Evolutionary conservation across 2,329 filamentous ascomycete species (phyloP).

Genomic region (Aspergillus persii): DNA sequence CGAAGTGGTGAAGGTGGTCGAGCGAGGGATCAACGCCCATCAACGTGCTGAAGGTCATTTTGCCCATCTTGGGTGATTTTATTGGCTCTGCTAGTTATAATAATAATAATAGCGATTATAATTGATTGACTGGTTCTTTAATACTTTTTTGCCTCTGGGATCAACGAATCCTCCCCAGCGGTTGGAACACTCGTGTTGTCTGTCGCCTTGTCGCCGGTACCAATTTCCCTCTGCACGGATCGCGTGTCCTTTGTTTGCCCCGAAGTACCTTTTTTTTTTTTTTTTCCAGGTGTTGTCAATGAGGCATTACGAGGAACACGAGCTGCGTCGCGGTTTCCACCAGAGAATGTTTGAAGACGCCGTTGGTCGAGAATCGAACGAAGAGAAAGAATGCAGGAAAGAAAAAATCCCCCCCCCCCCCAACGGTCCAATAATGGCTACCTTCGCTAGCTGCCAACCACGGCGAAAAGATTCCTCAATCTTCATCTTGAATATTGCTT

Average conservation of each 20-base stretch:
- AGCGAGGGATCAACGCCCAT: constrained; percentile 36
- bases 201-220: too few species aligned
- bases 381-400: not conserved
- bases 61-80: constrained; percentile 14
- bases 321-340: not conserved
- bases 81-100: not conserved
- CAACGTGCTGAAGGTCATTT: constrained; percentile 19
- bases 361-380: not conserved
- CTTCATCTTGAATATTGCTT: not conserved
- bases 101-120: not conserved
- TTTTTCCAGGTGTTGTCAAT: not conserved
- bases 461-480: not conserved
- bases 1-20: constrained; percentile 61
- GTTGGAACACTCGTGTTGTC: too few species aligned
- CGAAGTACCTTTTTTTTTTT: not conserved
- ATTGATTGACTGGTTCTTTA: not conserved
- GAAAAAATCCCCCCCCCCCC: too few species aligned
- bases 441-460: not conserved
- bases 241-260: not conserved
- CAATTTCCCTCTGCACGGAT: too few species aligned
- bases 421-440: too few species aligned
- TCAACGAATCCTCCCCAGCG: too few species aligned
- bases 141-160: too few species aligned
- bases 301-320: not conserved
- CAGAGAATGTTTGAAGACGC: too few species aligned